Evolutionary conservation across 192 early-diverging fungal species (phyloP).

Genomic region (Mortierella antarctica): DNA sequence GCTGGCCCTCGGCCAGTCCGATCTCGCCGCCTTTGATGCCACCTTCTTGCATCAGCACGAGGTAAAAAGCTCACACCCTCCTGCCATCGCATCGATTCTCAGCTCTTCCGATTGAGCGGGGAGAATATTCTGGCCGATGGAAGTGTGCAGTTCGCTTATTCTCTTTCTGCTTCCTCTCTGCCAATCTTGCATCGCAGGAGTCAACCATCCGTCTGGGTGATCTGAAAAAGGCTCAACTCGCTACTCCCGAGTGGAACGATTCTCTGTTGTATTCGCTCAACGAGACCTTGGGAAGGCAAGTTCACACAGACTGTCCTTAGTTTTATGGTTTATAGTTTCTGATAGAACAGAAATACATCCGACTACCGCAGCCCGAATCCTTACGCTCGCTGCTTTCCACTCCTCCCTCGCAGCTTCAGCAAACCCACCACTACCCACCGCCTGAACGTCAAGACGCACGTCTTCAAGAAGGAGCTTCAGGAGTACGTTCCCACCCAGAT

Average conservation of each 20-base stretch:
- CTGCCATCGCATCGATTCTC: not conserved
- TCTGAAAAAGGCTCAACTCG: conserved; percentile 29
- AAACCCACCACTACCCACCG: conserved; percentile 25
- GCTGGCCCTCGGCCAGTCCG: conserved; percentile 22
- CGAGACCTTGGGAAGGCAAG: conserved; percentile 33
- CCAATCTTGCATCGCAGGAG: conserved; percentile 7
- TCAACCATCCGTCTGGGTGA: conserved; percentile 19
- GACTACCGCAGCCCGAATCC: not conserved
- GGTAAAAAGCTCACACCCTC: conserved; percentile 3
- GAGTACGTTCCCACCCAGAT: conserved; percentile 53
- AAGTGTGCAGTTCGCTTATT: not conserved
- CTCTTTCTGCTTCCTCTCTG: not conserved
- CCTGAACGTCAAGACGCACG: conserved; percentile 53
- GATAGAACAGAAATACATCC: not conserved
- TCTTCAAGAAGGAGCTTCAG: conserved; percentile 53
- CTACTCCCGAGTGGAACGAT: conserved; percentile 33
- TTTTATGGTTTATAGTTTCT: not conserved
- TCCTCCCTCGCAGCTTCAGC: conserved; percentile 3
- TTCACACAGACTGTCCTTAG: not conserved
- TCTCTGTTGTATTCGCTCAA: conserved; percentile 16
- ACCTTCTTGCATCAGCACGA: conserved; percentile 36
- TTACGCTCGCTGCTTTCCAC: not conserved
- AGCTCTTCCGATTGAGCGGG: not conserved
- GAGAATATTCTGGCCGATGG: too few species aligned
- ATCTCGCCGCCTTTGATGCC: conserved; percentile 26